phyloP scores from a whole-genome alignment of 2,329 filamentous ascomycete species.

The Moelleriella libera region DNA sequence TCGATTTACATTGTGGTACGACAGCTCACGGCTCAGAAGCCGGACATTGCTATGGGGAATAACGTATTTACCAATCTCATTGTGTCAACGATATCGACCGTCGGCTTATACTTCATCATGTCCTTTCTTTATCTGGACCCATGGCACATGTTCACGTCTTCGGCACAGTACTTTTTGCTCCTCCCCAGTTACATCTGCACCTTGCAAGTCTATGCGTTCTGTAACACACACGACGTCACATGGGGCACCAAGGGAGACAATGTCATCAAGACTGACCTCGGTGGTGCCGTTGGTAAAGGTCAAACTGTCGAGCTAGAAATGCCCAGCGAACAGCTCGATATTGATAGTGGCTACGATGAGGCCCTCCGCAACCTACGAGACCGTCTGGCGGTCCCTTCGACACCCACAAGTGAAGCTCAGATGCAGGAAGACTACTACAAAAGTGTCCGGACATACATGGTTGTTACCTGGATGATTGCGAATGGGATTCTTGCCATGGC shows the following conservation, averaged over 20 bases:
- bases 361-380: slow-evolving; percentile 92
- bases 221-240: slow-evolving; percentile 96
- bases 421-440: slow-evolving; percentile 98
- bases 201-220: slow-evolving; percentile 95
- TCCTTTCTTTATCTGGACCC: slow-evolving; percentile 93
- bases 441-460: slow-evolving; percentile 94
- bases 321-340: slow-evolving; percentile 94
- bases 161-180: slow-evolving; percentile 82
- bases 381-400: slow-evolving; percentile 62
- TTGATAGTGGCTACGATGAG: slow-evolving; percentile 94
- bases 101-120: slow-evolving; percentile 93
- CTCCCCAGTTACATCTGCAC: slow-evolving; percentile 93
- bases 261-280: slow-evolving; percentile 81
- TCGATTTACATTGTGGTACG: slow-evolving; percentile 76
- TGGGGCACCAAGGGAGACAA: slow-evolving; percentile 99
- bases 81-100: slow-evolving; percentile 73
- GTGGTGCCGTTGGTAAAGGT: slow-evolving; percentile 65
- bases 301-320: slow-evolving; percentile 89
- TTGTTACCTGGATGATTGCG: slow-evolving; percentile 82
- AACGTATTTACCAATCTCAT: slow-evolving; percentile 94
- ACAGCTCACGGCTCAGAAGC: slow-evolving; percentile 48
- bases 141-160: slow-evolving; percentile 97
- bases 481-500: slow-evolving; percentile 92
- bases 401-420: slow-evolving; percentile 56
- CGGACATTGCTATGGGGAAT: slow-evolving; percentile 50